A percentile compares a stretch with the other conserved stretches of the same genome.
These are phyloP conservation scores for Mycena galericulata DNA, from an alignment of 768 basidiomycete genomes.

Conservation along the genomic window DNA sequence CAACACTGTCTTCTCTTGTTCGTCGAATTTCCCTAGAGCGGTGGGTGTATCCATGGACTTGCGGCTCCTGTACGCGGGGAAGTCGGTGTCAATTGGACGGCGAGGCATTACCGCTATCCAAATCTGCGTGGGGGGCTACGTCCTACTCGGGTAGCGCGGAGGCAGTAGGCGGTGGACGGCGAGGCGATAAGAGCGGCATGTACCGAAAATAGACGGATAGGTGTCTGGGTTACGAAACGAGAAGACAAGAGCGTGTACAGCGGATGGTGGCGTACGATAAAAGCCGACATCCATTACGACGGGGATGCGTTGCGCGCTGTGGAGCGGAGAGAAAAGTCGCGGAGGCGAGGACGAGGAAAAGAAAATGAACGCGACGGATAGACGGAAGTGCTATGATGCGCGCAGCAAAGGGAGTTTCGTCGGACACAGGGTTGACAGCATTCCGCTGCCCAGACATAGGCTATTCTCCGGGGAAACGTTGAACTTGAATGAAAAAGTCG, in stretches of 20 bases:
- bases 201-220: conserved; percentile 5
- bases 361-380: not conserved
- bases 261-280: not conserved
- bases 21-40: too few species aligned
- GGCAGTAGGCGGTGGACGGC: not conserved
- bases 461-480: too few species aligned
- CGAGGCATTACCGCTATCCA: too few species aligned
- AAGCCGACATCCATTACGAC: not conserved
- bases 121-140: not conserved
- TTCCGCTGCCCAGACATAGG: not conserved
- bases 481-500: too few species aligned
- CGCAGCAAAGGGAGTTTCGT: not conserved
- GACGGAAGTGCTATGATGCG: not conserved
- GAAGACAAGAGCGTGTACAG: conserved; percentile 4
- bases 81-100: too few species aligned
- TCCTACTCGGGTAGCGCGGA: conserved; percentile 6
- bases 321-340: not conserved
- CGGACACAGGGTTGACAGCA: not conserved
- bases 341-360: not conserved
- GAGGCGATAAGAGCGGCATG: conserved; percentile 8
- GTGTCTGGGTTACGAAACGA: not conserved
- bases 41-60: too few species aligned
- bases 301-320: not conserved
- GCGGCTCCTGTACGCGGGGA: too few species aligned
- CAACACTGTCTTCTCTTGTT: too few species aligned